These are phyloP conservation scores for Phytophthora melonis DNA, from an alignment of 352 stramenopile genomes.

Conservation along the genomic window DNA sequence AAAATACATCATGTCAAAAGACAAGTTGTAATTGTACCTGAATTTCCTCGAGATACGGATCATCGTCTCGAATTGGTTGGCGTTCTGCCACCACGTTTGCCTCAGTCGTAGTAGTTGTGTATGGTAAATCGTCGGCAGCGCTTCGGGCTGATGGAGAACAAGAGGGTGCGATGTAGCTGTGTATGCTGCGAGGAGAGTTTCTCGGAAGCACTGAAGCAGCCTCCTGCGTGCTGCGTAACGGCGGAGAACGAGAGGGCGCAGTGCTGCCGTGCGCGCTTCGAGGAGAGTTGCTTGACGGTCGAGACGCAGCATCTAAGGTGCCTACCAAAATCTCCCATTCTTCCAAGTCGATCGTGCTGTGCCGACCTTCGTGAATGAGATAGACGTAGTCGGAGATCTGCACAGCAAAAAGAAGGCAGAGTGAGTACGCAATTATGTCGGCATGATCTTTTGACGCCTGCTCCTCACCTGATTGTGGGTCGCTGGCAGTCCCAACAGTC, in stretches of 20 bases:
- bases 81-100: conserved; percentile 21
- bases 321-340: conserved; percentile 77
- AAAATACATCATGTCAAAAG: background rate
- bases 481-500: conserved; percentile 58
- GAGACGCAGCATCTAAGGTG: conserved; percentile 70
- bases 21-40: conserved; percentile 36
- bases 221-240: background rate
- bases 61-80: conserved; percentile 33
- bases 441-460: background rate
- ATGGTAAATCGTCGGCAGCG: background rate
- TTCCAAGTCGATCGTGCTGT: conserved; percentile 63
- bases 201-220: background rate
- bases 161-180: background rate
- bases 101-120: conserved; percentile 1
- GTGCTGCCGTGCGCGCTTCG: conserved; percentile 8
- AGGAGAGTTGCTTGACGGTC: conserved; percentile 32
- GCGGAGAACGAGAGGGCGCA: conserved; percentile 25
- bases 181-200: background rate
- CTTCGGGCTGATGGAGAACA: background rate
- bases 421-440: background rate
- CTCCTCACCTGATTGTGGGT: conserved; percentile 70
- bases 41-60: conserved; percentile 55
- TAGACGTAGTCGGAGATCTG: conserved; percentile 83
- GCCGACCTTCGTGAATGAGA: conserved; percentile 68
- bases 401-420: background rate